Evolutionary conservation across 345 rosid species (phyloP).

Genomic region (Fremontodendron californicum): DNA sequence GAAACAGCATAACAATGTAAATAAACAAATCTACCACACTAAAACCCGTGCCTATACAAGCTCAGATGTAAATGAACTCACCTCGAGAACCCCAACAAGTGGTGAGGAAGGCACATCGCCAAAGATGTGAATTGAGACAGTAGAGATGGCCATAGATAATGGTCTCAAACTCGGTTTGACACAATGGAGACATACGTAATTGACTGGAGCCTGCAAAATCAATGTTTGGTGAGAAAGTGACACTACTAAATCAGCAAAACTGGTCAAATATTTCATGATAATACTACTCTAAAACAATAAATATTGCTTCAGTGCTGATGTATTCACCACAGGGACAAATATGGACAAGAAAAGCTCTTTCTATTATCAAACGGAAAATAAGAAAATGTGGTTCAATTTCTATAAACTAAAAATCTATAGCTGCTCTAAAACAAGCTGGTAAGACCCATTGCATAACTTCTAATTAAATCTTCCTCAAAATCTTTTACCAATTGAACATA

Average conservation of each 20-base stretch:
- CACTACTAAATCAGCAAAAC: not conserved
- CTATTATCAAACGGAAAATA: not conserved
- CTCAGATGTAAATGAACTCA: slow-evolving; percentile 15
- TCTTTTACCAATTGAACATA: not conserved
- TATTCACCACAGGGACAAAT: not conserved
- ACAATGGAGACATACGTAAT: slow-evolving; percentile 84
- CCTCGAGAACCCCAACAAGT: slow-evolving; percentile 93
- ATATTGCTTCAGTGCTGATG: not conserved
- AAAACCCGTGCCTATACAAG: not conserved
- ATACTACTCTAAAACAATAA: not conserved
- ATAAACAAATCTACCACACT: not conserved
- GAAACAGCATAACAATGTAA: not conserved
- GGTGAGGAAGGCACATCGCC: slow-evolving; percentile 99
- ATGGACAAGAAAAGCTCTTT: not conserved
- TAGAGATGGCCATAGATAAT: slow-evolving; percentile 88
- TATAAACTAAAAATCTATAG: not conserved
- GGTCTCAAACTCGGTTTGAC: slow-evolving; percentile 92
- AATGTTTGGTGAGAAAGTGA: not conserved
- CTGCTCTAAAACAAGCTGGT: slow-evolving; percentile 5
- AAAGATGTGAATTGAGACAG: slow-evolving; percentile 84
- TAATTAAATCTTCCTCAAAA: not conserved
- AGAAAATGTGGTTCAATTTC: not conserved
- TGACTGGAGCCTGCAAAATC: slow-evolving; percentile 81
- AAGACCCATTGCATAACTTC: not conserved
- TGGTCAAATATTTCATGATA: slow-evolving; percentile 7